phyloP scores from a whole-genome alignment of 805 yeast species.

The Metschnikowia cubensis region DNA sequence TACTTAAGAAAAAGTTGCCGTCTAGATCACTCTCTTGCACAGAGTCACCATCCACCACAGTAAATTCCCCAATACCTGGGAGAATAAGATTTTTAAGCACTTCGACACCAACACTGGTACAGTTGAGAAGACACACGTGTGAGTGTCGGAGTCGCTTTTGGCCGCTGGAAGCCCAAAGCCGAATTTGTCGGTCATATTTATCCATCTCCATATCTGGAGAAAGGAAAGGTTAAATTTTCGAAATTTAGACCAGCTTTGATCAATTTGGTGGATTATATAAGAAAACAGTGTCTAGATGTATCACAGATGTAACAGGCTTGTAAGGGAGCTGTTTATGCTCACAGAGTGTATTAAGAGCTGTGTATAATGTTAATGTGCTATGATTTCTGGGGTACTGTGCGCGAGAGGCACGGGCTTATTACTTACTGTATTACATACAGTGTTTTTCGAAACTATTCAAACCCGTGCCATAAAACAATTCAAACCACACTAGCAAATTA shows the following conservation, averaged over 20 bases:
- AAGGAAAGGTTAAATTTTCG: not conserved
- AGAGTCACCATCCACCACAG: slow-evolving; percentile 48
- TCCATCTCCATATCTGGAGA: slow-evolving; percentile 4
- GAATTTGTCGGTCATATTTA: slow-evolving; percentile 80
- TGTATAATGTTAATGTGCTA: too few relatives aligned
- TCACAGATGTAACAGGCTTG: too few relatives aligned
- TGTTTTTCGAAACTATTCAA: too few relatives aligned
- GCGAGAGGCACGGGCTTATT: slow-evolving; percentile 3
- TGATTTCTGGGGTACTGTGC: not conserved
- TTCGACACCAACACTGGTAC: slow-evolving; percentile 60
- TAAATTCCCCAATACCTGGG: slow-evolving; percentile 65
- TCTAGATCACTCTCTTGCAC: slow-evolving; percentile 46
- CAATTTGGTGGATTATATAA: too few relatives aligned
- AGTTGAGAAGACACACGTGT: slow-evolving; percentile 58
- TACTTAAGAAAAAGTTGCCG: slow-evolving; percentile 59
- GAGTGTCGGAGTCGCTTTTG: slow-evolving; percentile 57
- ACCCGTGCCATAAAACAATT: too few relatives aligned
- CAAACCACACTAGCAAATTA: too few relatives aligned
- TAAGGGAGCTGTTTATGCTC: too few relatives aligned
- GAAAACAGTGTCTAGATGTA: too few relatives aligned
- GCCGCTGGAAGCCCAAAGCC: slow-evolving; percentile 82
- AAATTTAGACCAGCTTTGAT: too few relatives aligned
- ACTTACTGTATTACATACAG: not conserved
- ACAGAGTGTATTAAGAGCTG: too few relatives aligned
- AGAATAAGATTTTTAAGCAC: slow-evolving; percentile 71